phyloP scores from a whole-genome alignment of 1,284 basidiomycete species.

The Phenoliferia sp. region DNA sequence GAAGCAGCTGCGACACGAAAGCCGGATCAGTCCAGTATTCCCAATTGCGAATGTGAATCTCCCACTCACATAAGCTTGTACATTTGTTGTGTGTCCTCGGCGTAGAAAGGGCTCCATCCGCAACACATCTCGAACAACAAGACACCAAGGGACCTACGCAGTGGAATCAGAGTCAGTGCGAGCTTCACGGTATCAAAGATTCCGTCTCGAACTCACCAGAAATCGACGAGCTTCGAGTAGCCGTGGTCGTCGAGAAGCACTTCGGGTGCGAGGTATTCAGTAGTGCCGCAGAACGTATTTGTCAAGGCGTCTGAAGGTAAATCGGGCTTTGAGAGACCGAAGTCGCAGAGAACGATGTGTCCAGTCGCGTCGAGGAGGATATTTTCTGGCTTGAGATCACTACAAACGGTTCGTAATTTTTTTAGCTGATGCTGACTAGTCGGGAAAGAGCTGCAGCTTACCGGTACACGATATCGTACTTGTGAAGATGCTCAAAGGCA shows the following conservation, averaged over 20 bases:
- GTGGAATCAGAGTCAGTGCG: not conserved
- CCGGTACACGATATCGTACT: constrained; percentile 95
- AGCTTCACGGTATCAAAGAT: not conserved
- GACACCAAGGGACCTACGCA: constrained; percentile 52
- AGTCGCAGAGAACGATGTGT: constrained; percentile 93
- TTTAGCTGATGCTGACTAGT: not conserved
- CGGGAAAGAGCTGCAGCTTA: constrained; percentile 44
- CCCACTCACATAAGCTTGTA: constrained; percentile 93
- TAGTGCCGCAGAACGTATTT: constrained; percentile 53
- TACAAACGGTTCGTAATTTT: constrained; percentile 37
- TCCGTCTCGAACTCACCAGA: constrained; percentile 77
- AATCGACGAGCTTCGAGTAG: constrained; percentile 97
- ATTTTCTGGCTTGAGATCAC: constrained; percentile 95
- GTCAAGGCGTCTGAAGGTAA: constrained; percentile 89
- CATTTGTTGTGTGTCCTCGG: constrained; percentile 99
- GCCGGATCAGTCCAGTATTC: not conserved
- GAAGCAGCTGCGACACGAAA: constrained; percentile 37
- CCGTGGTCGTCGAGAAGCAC: constrained; percentile 98
- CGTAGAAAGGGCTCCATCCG: constrained; percentile 99
- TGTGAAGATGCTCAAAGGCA: constrained; percentile 92
- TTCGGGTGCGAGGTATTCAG: constrained; percentile 88
- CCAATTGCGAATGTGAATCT: too few relatives aligned
- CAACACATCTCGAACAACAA: constrained; percentile 77
- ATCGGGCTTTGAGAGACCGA: constrained; percentile 95
- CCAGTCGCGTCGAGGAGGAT: constrained; percentile 95